phyloP scores from a whole-genome alignment of 352 stramenopile genomes.

The Phytophthora pistaciae region DNA sequence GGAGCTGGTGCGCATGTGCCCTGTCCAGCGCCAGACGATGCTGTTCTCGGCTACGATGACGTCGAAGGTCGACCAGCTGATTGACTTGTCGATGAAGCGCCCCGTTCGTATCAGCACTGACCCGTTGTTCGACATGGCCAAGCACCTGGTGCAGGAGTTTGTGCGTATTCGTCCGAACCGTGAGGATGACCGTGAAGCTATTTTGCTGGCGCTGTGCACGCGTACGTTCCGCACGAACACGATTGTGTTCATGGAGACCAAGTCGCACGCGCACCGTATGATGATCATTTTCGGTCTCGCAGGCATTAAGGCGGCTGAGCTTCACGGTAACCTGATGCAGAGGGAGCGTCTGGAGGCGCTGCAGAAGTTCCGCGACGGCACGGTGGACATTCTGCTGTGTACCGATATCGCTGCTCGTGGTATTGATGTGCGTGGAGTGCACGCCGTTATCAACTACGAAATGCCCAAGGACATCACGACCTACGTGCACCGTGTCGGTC shows the following conservation, averaged over 20 bases:
- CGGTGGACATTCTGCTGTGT: slow-evolving; percentile 97
- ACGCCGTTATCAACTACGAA: slow-evolving; percentile 99
- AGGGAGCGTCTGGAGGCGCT: slow-evolving; percentile 96
- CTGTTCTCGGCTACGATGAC: slow-evolving; percentile 99
- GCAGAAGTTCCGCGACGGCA: slow-evolving; percentile 95
- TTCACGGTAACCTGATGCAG: slow-evolving; percentile 99
- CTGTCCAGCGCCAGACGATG: slow-evolving; percentile 96
- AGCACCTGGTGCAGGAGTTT: slow-evolving; percentile 98
- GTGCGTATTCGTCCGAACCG: slow-evolving; percentile 93
- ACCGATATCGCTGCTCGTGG: slow-evolving; percentile 99
- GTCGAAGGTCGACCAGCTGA: slow-evolving; percentile 97
- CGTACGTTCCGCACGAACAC: slow-evolving; percentile 95
- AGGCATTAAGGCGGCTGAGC: slow-evolving; percentile 97
- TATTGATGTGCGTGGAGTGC: slow-evolving; percentile 97
- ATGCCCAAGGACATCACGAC: slow-evolving; percentile 98
- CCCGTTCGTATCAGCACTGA: slow-evolving; percentile 96
- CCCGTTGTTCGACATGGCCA: slow-evolving; percentile 95
- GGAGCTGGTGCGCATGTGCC: slow-evolving; percentile 97
- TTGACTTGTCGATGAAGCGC: slow-evolving; percentile 97
- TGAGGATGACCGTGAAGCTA: slow-evolving; percentile 95
- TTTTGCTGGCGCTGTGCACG: slow-evolving; percentile 95
- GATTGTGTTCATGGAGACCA: slow-evolving; percentile 99
- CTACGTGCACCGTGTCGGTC: slow-evolving; percentile 99
- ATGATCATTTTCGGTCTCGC: slow-evolving; percentile 97
- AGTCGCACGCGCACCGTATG: slow-evolving; percentile 96